Percentiles rank a stretch among this genome's conserved stretches.
These are phyloP conservation scores for Phytopythium ostracodes DNA, from an alignment of 352 stramenopile species.

Conservation along the genomic window DNA sequence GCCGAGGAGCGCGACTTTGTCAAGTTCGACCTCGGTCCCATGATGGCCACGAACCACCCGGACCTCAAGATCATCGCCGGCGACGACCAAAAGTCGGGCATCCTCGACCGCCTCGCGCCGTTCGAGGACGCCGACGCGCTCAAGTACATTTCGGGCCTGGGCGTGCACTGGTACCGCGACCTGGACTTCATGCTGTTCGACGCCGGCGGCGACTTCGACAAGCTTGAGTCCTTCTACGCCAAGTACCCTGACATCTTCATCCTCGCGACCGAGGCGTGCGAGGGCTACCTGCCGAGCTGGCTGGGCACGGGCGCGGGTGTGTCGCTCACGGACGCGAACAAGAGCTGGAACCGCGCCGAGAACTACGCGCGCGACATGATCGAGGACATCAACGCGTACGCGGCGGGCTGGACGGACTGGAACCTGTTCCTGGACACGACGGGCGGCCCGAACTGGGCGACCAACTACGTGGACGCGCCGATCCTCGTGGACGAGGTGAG, in stretches of 20 bases:
- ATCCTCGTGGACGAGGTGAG: constrained; percentile 43
- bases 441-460: constrained; percentile 70
- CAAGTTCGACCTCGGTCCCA: constrained; percentile 73
- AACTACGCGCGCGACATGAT: constrained; percentile 81
- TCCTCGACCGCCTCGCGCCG: constrained; percentile 33
- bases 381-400: constrained; percentile 69
- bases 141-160: constrained; percentile 82
- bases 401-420: constrained; percentile 78
- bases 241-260: constrained; percentile 73
- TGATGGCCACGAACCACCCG: constrained; percentile 60
- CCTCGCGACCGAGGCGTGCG: constrained; percentile 76
- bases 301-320: constrained; percentile 38
- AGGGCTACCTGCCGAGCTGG: constrained; percentile 47
- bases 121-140: constrained; percentile 40
- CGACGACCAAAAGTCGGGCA: constrained; percentile 79
- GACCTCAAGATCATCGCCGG: constrained; percentile 78
- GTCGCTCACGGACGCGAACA: constrained; percentile 36
- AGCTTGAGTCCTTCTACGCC: constrained; percentile 46
- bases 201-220: constrained; percentile 36
- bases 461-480: constrained; percentile 60
- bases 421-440: constrained; percentile 63
- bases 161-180: constrained; percentile 86
- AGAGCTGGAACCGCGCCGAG: constrained; percentile 61
- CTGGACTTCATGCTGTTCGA: constrained; percentile 48
- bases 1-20: constrained; percentile 67